A percentile compares a stretch with the other conserved stretches of the same genome.
phyloP scores from a whole-genome alignment of 495 filamentous ascomycete species.

The Trichocladium antarcticum region DNA sequence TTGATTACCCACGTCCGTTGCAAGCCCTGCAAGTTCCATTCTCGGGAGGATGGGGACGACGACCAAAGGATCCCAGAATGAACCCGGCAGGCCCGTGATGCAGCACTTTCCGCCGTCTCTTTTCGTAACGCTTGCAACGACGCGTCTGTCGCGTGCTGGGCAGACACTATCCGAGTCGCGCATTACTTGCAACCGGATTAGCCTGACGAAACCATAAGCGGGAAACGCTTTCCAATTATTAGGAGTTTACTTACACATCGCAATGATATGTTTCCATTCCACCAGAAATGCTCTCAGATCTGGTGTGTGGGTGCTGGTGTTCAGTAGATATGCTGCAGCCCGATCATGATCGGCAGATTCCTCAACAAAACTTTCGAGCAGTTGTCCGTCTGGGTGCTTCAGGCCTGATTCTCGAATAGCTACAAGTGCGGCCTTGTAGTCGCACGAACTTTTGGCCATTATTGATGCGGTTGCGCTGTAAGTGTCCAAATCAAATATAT shows the following conservation, averaged over 20 bases:
- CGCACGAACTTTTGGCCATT: not conserved
- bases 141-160: not conserved
- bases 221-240: not conserved
- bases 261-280: not conserved
- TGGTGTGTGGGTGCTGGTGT: not conserved
- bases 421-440: not conserved
- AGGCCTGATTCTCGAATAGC: not conserved
- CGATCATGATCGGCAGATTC: not conserved
- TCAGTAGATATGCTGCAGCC: not conserved
- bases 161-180: not conserved
- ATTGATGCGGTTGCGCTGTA: not conserved
- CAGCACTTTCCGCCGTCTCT: not conserved
- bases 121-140: not conserved
- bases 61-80: not conserved
- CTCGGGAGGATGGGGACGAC: not conserved
- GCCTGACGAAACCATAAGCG: not conserved
- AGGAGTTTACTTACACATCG: not conserved
- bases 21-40: not conserved
- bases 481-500: no score
- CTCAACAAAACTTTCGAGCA: not conserved
- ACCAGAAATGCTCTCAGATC: not conserved
- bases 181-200: not conserved
- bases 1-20: not conserved
- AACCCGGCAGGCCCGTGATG: not conserved
- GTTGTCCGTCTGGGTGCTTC: not conserved